These are phyloP conservation scores for Helenozyma baotianmanensis DNA, from an alignment of 805 yeast species.

Conservation along the genomic window DNA sequence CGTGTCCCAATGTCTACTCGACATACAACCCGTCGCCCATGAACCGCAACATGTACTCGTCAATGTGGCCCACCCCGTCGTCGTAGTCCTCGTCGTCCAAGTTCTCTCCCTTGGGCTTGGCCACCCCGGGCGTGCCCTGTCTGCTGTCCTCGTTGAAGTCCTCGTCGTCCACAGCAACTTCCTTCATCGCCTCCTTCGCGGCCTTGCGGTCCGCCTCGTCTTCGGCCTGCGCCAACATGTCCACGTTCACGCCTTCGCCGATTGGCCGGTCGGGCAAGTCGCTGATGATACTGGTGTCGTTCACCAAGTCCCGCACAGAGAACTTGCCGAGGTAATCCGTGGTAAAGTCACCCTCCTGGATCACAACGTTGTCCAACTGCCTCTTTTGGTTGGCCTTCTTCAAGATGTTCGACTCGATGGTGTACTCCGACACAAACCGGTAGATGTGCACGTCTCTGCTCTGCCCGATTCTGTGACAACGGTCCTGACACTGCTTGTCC, in stretches of 20 bases:
- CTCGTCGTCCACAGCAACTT: constrained; percentile 75
- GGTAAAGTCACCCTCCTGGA: constrained; percentile 97
- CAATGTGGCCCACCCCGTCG: constrained; percentile 76
- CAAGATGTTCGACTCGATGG: constrained; percentile 92
- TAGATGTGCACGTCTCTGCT: constrained; percentile 97
- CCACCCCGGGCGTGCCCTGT: constrained; percentile 23
- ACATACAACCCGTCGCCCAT: constrained; percentile 76
- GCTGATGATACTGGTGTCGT: constrained; percentile 44
- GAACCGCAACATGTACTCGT: constrained; percentile 91
- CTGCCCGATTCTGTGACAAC: constrained; percentile 98
- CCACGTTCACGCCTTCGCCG: constrained; percentile 38
- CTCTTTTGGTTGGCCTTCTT: constrained; percentile 93
- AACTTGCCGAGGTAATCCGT: constrained; percentile 91
- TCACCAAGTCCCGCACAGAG: constrained; percentile 80
- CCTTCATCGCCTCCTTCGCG: constrained; percentile 83
- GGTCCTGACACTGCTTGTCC: constrained; percentile 98
- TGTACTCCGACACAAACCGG: constrained; percentile 90
- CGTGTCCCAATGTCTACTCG: no score
- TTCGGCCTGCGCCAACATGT: constrained; percentile 83
- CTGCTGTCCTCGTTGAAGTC: constrained; percentile 63
- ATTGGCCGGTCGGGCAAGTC: constrained; percentile 41
- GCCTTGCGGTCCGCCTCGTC: constrained; percentile 90
- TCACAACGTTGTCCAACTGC: constrained; percentile 88
- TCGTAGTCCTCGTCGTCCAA: constrained; percentile 44
- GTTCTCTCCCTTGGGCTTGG: constrained; percentile 22